Evolutionary conservation across 805 yeast species (phyloP).

Genomic region (Ogataea polymorpha): DNA sequence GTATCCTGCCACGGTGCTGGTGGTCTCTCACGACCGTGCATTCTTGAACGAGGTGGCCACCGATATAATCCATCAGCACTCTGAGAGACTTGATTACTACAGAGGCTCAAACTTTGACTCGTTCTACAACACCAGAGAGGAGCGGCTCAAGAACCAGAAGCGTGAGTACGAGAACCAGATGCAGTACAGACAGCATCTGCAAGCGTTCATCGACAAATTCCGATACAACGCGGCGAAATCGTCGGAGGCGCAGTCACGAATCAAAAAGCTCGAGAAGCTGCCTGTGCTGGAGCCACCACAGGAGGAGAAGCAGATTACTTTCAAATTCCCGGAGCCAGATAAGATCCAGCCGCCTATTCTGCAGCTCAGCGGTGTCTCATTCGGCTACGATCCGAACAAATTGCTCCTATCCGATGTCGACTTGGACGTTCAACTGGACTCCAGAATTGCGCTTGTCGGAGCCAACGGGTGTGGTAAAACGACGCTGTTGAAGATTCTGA

Average conservation of each 20-base stretch:
- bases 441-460: conserved; percentile 95
- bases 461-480: conserved; percentile 99
- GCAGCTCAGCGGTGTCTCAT: conserved; percentile 80
- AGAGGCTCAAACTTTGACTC: conserved; percentile 91
- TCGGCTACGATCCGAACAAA: conserved; percentile 71
- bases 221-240: conserved; percentile 98
- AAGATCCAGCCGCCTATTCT: conserved; percentile 89
- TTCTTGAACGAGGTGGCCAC: conserved; percentile 98
- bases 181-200: conserved; percentile 93
- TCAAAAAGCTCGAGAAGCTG: conserved; percentile 91
- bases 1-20: conserved; percentile 88
- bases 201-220: conserved; percentile 91
- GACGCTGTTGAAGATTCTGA: conserved; percentile 79
- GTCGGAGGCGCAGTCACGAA: conserved; percentile 96
- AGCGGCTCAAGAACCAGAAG: conserved; percentile 86
- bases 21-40: conserved; percentile 97
- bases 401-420: conserved; percentile 75
- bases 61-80: conserved; percentile 96
- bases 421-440: conserved; percentile 86
- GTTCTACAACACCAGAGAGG: conserved; percentile 91
- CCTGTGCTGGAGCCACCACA: conserved; percentile 94
- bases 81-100: conserved; percentile 94
- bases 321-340: conserved; percentile 95
- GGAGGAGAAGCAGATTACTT: conserved; percentile 79
- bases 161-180: conserved; percentile 97